phyloP scores from a whole-genome alignment of 352 stramenopile genomes.

The Heterotrichella gracilis region DNA sequence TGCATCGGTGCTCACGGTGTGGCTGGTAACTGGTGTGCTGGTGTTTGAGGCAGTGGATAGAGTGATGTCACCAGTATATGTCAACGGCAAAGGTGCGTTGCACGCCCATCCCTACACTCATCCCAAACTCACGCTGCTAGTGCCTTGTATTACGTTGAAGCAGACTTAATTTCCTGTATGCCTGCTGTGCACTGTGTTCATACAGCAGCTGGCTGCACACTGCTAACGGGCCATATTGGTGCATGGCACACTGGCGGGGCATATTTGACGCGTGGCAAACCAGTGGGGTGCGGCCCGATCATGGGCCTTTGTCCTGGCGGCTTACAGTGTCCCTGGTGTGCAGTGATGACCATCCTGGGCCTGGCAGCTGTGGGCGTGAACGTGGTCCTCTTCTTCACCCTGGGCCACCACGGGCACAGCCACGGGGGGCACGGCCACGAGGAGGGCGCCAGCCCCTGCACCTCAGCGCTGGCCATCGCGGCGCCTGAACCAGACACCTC shows the following conservation, averaged over 20 bases:
- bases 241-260: no score
- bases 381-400: slow-evolving; percentile 9
- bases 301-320: no score
- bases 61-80: slow-evolving; percentile 16
- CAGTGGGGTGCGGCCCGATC: no score
- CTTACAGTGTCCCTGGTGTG: no score
- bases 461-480: slow-evolving; percentile 76
- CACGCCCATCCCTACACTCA: no score
- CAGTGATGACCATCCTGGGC: background rate
- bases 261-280: no score
- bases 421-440: slow-evolving; percentile 59
- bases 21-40: slow-evolving; percentile 57
- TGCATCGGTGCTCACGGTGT: slow-evolving; percentile 56
- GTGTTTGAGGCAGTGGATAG: slow-evolving; percentile 50
- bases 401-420: background rate
- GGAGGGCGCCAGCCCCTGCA: slow-evolving; percentile 69
- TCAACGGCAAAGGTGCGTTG: no score
- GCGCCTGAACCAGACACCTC: no score
- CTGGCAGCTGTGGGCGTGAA: slow-evolving; percentile 12
- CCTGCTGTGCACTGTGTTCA: background rate
- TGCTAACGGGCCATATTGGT: background rate
- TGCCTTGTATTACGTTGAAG: no score
- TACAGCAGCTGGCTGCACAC: background rate
- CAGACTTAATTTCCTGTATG: background rate
- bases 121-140: no score